Base-by-base conservation (phyloP, 495 filamentous ascomycete species). In the Penicillium bovifimosum region DNA sequence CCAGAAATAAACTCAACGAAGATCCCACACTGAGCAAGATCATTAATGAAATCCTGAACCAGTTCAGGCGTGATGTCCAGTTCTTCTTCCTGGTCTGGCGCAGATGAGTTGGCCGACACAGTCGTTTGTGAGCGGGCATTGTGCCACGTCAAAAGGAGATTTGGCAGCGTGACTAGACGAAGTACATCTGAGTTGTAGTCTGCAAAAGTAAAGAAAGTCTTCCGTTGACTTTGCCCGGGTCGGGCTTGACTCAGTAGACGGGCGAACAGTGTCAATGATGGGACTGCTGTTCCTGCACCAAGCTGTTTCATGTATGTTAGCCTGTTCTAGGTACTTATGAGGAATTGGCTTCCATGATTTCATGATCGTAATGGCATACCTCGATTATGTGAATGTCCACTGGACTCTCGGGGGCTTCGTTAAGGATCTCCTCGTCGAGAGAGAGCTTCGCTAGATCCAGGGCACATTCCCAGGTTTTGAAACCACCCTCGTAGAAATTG, bases 391-490 rank as follows among this genome's bases (percentile, higher is more conserved):
- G 82, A 35, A 71, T 65, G 43, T 73, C 72, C 24, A 64, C 55
- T 40, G 70, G 68, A 38, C 70, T 61, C n/a, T 64, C 41, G 3
- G 58, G 20, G 58, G 56, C 51, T 16, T 50, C 53, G 7, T 41
- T 38, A 13, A 48, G 34, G 3, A 49, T 56, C 9, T 36, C 47
- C 24, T 68, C 63, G 3, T 53, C 47, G 28, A 55, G 38, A 38
- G 67, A 58, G 20, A 89, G 79, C 59, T 79, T 86, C 13, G 89
- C 91, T 16, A 98, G 71, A 70, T 97, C 93, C 47, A 95, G 71
- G 9, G 87, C 85, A 71, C 93, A 96, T 71, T 98, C 93, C 93
- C 93, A 98, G 56, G 89, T 96, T 74, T 98, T 97, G 71, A 96
- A 91, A n/a, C 93, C 93, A 33, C 93, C 93, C 67, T 98, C 93